A percentile compares a stretch with the other conserved stretches of the same genome.
These are phyloP conservation scores for Pascua sp. DNA, from an alignment of 1,284 basidiomycete genomes.

Conservation along the genomic window DNA sequence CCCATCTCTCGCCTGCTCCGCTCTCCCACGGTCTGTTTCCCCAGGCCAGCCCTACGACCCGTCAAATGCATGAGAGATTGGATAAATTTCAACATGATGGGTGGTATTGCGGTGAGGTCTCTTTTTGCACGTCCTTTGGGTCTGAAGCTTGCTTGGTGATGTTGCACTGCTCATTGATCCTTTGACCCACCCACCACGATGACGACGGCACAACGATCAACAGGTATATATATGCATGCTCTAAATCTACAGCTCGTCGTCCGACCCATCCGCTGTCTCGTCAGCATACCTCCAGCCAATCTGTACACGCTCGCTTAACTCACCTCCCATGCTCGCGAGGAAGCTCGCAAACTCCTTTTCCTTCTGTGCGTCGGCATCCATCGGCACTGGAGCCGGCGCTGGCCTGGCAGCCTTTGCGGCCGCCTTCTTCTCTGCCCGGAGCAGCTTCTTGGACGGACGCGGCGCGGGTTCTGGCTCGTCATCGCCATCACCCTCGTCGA, in stretches of 20 bases:
- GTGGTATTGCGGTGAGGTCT: too few relatives aligned
- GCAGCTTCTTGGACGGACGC: slow-evolving; percentile 2
- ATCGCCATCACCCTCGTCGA: slow-evolving; percentile 23
- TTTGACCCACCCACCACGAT: too few relatives aligned
- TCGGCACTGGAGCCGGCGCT: slow-evolving; percentile 1
- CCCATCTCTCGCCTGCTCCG: too few relatives aligned
- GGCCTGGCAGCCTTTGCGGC: slow-evolving; percentile 8
- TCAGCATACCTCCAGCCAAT: too few relatives aligned
- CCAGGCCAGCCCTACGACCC: too few relatives aligned
- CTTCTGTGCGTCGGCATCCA: slow-evolving; percentile 35
- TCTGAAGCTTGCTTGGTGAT: too few relatives aligned
- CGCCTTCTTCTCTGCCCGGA: slow-evolving; percentile 9
- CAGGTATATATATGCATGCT: background rate
- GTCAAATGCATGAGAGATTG: too few relatives aligned
- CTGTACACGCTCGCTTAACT: background rate
- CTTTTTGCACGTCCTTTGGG: too few relatives aligned
- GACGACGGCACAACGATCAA: too few relatives aligned
- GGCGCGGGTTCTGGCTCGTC: slow-evolving; percentile 3
- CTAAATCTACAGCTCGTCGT: slow-evolving; percentile 11
- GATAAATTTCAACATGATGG: too few relatives aligned
- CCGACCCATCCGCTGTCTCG: background rate
- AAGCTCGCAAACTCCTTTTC: slow-evolving; percentile 49
- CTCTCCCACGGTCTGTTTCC: too few relatives aligned
- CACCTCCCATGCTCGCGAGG: slow-evolving; percentile 44
- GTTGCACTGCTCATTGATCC: too few relatives aligned